Base-by-base conservation (phyloP, 371 early-diverging fungal species). In the Dinochytrium kinnereticum region DNA sequence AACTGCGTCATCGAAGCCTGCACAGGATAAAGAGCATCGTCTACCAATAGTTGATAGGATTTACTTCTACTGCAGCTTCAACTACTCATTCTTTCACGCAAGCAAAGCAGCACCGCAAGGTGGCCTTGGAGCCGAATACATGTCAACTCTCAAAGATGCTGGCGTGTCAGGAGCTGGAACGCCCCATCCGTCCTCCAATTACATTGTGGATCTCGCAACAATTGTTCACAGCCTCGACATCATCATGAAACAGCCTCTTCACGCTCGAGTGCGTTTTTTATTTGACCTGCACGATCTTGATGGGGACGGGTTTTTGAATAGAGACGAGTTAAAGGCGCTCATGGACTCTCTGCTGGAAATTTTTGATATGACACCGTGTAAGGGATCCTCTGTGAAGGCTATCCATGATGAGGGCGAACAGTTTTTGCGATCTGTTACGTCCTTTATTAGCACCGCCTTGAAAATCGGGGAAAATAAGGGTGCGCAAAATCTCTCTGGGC, bases 261-360 rank as follows among this genome's bases (percentile, higher is more conserved):
- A 84, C 33, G 73, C 80, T 15, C 78, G 87, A 13, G 64, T 86
- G 57, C 64, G 85, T 51, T 86, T 86, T 64, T 38, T 86, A 51
- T 86, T 86, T 77, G 86, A 86, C 53, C 64, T 86, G 1, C 84
- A 86, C 67, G 84, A 86, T 76, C 39, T 84, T 19, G 84, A 86
- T 66, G 86, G 84, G 2, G 86, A 86, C 64, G 82, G 83, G 7
- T 83, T 81, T 59, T 55, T 86, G 72, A 71, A 70, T 68, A 78
- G 83, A 51, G 39, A 40, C 36, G 86, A 86, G 69, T 77, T 86
- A 24, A 86, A 86, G 66, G 80, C 84, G 3, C 77, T 84, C 28
- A 84, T 86, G 85, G 86, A 86, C 73, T 71, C 76, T 1, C 59
- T 86, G 26, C 72, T 86, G 59, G 86, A 86, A 64, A 82, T 86